Base-by-base conservation (phyloP, 495 filamentous ascomycete species). In the Podospora conica region DNA sequence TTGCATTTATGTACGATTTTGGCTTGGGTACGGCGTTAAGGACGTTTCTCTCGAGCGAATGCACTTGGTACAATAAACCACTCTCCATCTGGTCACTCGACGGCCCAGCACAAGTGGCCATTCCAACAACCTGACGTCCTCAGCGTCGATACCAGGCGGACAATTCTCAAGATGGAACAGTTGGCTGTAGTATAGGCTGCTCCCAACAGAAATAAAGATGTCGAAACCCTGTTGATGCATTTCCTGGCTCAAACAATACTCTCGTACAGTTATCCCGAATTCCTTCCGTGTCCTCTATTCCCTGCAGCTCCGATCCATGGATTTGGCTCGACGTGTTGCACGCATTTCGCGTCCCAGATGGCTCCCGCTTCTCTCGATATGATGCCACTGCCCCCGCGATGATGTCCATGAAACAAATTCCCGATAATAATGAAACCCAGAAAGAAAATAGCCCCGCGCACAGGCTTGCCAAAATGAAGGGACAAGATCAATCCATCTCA, bases 381-480 rank as follows among this genome's bases (percentile, higher is more conserved):
- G 55, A 66, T 68, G 66, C 69, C 64, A 31, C 28, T 55, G 20
- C 54, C 21, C 60, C 62, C 29, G 58, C 24, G 21, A 67, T 65
- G 54, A 64, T 64, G 31, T 57, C 64, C 21, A 53, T 48, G 40
- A 48, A 48, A n/a, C 40, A 48, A 48, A 48, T 48, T 48, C 40
- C 40, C 40, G n/a, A 48, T n/a, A 48, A 1, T 40, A 64, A 29
- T 31, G n/a, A 61, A 55, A 64, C 25, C 58, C 65, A 61, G 3
- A 58, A 67, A 63, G 61, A 58, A 63, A 68, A 60, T 18, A n/a
- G 40, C n/a, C 6, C 58, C 59, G 9, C 11, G 23, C 54, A 33
- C 54, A 58, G 53, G 67, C 63, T 59, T 23, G 25, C 48, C 22
- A 66, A 60, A 27, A 31, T 21, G 40, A 48, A 48, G 15, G 15